Conservation (phyloP, 176 grass and related monocot species). For the Juncus effusus region DNA sequence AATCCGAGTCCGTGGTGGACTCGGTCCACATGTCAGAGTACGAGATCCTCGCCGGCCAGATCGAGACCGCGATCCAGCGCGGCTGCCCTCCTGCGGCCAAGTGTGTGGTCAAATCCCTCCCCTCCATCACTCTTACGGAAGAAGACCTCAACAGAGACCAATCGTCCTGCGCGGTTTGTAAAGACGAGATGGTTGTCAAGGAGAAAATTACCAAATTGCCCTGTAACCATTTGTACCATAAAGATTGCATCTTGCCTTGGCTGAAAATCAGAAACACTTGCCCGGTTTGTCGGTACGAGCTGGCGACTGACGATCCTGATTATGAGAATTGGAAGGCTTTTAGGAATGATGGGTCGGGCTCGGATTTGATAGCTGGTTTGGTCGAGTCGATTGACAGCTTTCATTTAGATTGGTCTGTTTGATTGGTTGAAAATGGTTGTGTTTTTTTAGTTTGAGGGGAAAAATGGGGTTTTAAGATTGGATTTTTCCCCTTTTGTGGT, state of each 20-base stretch:
- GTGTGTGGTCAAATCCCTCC: slow-evolving; percentile 43
- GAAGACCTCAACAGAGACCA: slow-evolving; percentile 13
- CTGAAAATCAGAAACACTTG: slow-evolving; percentile 61
- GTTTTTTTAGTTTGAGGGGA: not conserved
- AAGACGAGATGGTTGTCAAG: slow-evolving; percentile 49
- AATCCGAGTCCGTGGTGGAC: not conserved
- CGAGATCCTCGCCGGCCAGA: slow-evolving; percentile 51
- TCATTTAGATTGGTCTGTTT: slow-evolving; percentile 20
- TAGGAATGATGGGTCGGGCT: slow-evolving; percentile 6
- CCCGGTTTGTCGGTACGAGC: slow-evolving; percentile 64
- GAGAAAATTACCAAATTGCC: slow-evolving; percentile 54
- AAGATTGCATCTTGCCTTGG: slow-evolving; percentile 55
- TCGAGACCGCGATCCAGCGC: slow-evolving; percentile 21
- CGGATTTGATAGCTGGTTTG: slow-evolving; percentile 10
- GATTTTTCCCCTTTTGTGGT: slow-evolving; percentile 1
- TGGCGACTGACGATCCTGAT: slow-evolving; percentile 67
- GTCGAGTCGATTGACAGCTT: slow-evolving; percentile 26
- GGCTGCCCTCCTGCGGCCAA: slow-evolving; percentile 57
- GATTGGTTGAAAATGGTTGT: not conserved
- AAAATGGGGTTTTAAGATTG: not conserved
- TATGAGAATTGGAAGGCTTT: slow-evolving; percentile 46
- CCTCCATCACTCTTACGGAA: slow-evolving; percentile 30
- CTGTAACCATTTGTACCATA: slow-evolving; percentile 59
- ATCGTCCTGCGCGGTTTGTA: slow-evolving; percentile 52
- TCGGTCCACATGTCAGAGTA: slow-evolving; percentile 28